Conservation (phyloP, 225 moss, liverwort and hornwort genomes). For the Marchantia polymorpha region DNA sequence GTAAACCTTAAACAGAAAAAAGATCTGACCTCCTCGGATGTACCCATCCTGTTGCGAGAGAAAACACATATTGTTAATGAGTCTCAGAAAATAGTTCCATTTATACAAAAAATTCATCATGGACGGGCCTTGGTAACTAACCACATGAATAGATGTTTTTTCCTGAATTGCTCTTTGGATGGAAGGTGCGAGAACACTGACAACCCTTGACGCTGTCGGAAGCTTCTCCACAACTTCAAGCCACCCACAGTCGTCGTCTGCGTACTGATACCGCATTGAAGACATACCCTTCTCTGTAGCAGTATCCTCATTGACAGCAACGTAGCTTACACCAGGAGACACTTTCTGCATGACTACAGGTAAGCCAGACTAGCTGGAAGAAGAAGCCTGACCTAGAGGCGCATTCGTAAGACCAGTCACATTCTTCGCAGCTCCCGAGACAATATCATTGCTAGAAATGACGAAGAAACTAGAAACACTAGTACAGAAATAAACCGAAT, state of each 20-base stretch:
- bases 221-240: conserved; percentile 62
- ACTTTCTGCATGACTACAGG: conserved; percentile 31
- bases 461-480: too few species aligned
- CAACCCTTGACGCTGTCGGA: conserved; percentile 60
- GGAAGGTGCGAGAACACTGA: conserved; percentile 62
- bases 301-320: too few species aligned
- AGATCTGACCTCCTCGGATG: too few species aligned
- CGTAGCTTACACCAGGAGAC: conserved; percentile 58
- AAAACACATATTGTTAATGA: too few species aligned
- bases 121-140: conserved; percentile 46
- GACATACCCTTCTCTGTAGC: conserved; percentile 33
- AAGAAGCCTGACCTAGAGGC: conserved; percentile 20
- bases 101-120: conserved; percentile 31
- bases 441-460: too few species aligned
- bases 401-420: too few species aligned
- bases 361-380: conserved; percentile 23
- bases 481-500: too few species aligned
- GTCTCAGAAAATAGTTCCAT: conserved; percentile 61
- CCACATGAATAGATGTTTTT: conserved; percentile 78
- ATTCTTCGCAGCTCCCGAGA: too few species aligned
- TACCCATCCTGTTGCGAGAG: too few species aligned
- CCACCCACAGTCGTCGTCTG: conserved; percentile 72
- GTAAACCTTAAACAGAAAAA: too few species aligned
- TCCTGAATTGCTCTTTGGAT: conserved; percentile 72
- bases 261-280: conserved; percentile 35